Evolutionary conservation across 163 green algal genomes (phyloP).

Genomic region (Trebouxia gelatinosa): DNA sequence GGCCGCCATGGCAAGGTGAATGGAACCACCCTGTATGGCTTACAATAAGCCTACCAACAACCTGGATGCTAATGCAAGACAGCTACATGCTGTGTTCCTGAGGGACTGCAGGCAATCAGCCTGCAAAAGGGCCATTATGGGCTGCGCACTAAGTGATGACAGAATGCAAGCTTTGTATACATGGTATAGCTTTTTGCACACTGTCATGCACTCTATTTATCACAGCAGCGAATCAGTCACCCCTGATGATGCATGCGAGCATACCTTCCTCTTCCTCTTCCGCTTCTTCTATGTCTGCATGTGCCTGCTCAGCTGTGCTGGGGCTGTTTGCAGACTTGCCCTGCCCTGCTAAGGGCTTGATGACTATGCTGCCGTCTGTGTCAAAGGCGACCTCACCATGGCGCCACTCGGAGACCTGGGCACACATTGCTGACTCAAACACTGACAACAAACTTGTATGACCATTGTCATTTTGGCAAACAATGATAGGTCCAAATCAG

Average conservation of each 20-base stretch:
- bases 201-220: slow-evolving; percentile 2
- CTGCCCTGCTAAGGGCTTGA: slow-evolving; percentile 26
- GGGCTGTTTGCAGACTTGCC: not conserved
- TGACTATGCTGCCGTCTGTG: not conserved
- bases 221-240: not conserved
- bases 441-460: not conserved
- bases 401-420: slow-evolving; percentile 44
- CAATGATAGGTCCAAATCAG: too few species aligned
- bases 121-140: not conserved
- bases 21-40: not conserved
- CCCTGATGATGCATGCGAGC: too few species aligned
- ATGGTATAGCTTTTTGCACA: too few species aligned
- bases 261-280: slow-evolving; percentile 22
- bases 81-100: not conserved
- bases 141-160: not conserved
- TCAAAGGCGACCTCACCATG: slow-evolving; percentile 32
- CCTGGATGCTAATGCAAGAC: not conserved
- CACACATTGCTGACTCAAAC: not conserved
- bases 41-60: not conserved
- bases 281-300: slow-evolving; percentile 18
- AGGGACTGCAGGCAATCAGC: not conserved
- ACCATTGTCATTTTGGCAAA: not conserved
- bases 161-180: too few species aligned
- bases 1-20: not conserved
- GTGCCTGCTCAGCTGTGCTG: not conserved